Evolutionary conservation across 1,284 basidiomycete species (phyloP), one percentile per base, ranked within the genome.

Genomic region (Marasmius oreades): DNA sequence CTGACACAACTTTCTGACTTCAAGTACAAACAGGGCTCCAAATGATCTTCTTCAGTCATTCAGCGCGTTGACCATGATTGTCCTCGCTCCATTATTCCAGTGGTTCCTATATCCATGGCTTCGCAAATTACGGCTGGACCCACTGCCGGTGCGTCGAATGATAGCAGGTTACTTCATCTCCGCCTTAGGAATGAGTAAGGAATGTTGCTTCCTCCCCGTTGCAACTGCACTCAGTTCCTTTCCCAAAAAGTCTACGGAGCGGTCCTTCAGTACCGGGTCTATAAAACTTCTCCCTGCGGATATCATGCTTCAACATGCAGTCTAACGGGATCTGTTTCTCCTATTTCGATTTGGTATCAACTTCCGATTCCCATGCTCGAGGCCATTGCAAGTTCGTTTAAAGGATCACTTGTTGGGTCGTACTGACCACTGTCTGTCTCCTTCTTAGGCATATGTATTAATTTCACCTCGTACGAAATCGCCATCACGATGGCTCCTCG

Each of bases 401-500:
- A 31, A 31, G 10, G 28, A 31, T 31, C 28, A 31, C 28, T 10
- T 31, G 6, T 28, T n/a, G 23, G 11, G 14, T 4, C 11, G n/a
- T 24, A 18, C 26, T 36, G 20, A 18, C 22, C 2, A 45, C 18
- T 10, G 26, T 28, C 22, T 33, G 43, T 24, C 16, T 44, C 28
- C 23, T 24, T 48, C 18, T 18, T 22, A 45, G 34, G 23, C 28
- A 73, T 79, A 54, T 74, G 78, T 46, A 73, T 77, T 8, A 75
- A 73, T 14, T 72, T 78, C 56, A 76, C 76, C 22, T 54, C 50
- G 2, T 52, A 56, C 57, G 77, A 79, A 66, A 76, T 75, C 61
- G 79, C 78, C 11, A 78, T 76, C 67, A 75, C 73, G 60, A 77
- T 72, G 45, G 69, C 73, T 1, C 73, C 73, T 18, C 69, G 70